Evolutionary conservation across 768 basidiomycete genomes (phyloP).

Genomic region (Suillus alpinus): DNA sequence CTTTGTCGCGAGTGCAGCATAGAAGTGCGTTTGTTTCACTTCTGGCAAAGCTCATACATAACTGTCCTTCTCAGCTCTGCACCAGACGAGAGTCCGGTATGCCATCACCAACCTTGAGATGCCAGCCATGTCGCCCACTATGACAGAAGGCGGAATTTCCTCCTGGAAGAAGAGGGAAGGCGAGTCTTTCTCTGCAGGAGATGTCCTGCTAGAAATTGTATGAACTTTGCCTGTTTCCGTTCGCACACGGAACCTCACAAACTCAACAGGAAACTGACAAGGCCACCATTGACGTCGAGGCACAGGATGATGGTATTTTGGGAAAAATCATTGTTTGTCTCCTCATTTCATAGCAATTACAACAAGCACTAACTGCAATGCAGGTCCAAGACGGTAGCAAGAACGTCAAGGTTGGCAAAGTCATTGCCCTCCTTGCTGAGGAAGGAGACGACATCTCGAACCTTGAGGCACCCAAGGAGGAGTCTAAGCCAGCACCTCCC

Average conservation of each 20-base stretch:
- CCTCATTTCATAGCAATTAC: background rate
- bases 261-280: constrained; percentile 81
- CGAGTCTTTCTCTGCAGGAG: constrained; percentile 74
- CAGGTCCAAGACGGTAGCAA: constrained; percentile 79
- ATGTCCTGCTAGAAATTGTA: constrained; percentile 89
- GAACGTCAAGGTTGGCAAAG: constrained; percentile 80
- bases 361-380: background rate
- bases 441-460: constrained; percentile 94
- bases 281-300: constrained; percentile 97
- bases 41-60: background rate
- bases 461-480: constrained; percentile 59
- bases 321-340: constrained; percentile 85
- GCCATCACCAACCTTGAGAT: constrained; percentile 79
- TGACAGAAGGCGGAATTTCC: constrained; percentile 92
- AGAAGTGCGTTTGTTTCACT: background rate
- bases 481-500: constrained; percentile 19
- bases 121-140: constrained; percentile 97
- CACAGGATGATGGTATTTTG: constrained; percentile 93
- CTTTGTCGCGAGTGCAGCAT: constrained; percentile 14
- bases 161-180: constrained; percentile 90
- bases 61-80: constrained; percentile 34
- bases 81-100: constrained; percentile 45
- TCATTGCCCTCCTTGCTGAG: constrained; percentile 91
- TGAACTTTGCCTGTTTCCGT: constrained; percentile 25
- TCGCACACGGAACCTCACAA: background rate